Percentiles rank a stretch among this genome's conserved stretches.
Conservation (phyloP, 176 grass and related monocot genomes). For the Elaeis guineensis region DNA sequence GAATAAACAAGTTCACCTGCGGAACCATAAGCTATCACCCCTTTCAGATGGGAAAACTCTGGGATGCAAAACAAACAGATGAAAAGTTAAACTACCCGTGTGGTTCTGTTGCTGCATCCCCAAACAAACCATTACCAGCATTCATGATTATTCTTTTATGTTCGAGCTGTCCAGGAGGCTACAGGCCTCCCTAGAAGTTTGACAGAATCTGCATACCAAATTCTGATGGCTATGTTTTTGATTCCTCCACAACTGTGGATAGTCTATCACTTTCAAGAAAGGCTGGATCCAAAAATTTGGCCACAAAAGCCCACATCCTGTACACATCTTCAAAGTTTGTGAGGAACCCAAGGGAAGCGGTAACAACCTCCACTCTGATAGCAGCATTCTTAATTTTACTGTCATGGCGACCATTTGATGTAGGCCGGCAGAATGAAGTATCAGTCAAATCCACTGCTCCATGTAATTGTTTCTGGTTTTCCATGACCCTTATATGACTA, state of each 20-base stretch:
- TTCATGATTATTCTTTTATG: neutral
- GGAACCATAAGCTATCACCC: conserved; percentile 28
- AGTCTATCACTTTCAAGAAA: conserved; percentile 74
- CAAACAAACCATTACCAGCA: too few species aligned
- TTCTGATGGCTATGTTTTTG: conserved; percentile 39
- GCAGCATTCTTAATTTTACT: conserved; percentile 46
- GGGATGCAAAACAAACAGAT: conserved; percentile 34
- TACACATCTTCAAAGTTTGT: conserved; percentile 99
- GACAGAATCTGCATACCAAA: neutral
- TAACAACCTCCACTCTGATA: conserved; percentile 66
- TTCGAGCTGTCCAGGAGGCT: neutral
- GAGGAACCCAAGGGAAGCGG: conserved; percentile 92
- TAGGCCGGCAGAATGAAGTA: conserved; percentile 45
- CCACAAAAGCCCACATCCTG: conserved; percentile 82
- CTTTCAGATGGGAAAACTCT: conserved; percentile 26
- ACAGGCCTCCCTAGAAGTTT: neutral
- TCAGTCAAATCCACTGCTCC: conserved; percentile 38
- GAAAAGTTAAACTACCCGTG: conserved; percentile 29
- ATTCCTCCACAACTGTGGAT: conserved; percentile 66
- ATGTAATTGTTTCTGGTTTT: conserved; percentile 49
- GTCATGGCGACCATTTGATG: conserved; percentile 39
- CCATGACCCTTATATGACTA: conserved; percentile 68
- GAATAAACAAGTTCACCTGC: conserved; percentile 70
- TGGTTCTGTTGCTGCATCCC: conserved; percentile 3
- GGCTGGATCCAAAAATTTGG: conserved; percentile 75